Conservation (phyloP, 2,329 filamentous ascomycete genomes). For the Hypoxylon sp. region DNA sequence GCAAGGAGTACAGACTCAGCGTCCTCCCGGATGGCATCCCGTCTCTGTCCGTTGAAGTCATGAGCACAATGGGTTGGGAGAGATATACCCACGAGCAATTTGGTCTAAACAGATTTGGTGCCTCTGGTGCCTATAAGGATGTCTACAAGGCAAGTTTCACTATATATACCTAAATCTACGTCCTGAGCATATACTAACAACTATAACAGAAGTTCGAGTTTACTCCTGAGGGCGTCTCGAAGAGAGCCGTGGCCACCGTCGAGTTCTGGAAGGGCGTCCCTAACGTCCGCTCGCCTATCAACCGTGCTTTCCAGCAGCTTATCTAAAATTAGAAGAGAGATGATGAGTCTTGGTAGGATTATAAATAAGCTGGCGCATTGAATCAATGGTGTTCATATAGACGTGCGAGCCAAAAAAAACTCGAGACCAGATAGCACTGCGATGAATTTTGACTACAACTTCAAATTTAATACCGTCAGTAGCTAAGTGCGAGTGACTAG, state of each 20-base stretch:
- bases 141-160: conserved; percentile 83
- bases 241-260: conserved; percentile 91
- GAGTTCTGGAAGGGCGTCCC: conserved; percentile 97
- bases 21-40: conserved; percentile 96
- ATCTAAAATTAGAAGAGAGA: conserved; percentile 71
- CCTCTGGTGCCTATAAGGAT: conserved; percentile 96
- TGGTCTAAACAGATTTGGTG: conserved; percentile 98
- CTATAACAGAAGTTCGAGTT: conserved; percentile 93
- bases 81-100: conserved; percentile 99
- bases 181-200: conserved; percentile 57
- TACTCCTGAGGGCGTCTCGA: conserved; percentile 95
- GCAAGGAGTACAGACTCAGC: conserved; percentile 94
- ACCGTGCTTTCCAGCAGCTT: conserved; percentile 97
- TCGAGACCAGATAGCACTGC: conserved; percentile 34
- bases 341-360: conserved; percentile 37
- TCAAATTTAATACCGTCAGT: conserved; percentile 1
- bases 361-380: conserved; percentile 38
- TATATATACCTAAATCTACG: neutral
- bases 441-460: conserved; percentile 35
- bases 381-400: conserved; percentile 47
- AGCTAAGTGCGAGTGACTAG: conserved; percentile 1
- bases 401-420: conserved; percentile 50
- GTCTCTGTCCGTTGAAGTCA: conserved; percentile 93
- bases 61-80: conserved; percentile 98
- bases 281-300: conserved; percentile 93